Evolutionary conservation across 176 grass and related monocot species (phyloP).

Genomic region (Carex kokanica): DNA sequence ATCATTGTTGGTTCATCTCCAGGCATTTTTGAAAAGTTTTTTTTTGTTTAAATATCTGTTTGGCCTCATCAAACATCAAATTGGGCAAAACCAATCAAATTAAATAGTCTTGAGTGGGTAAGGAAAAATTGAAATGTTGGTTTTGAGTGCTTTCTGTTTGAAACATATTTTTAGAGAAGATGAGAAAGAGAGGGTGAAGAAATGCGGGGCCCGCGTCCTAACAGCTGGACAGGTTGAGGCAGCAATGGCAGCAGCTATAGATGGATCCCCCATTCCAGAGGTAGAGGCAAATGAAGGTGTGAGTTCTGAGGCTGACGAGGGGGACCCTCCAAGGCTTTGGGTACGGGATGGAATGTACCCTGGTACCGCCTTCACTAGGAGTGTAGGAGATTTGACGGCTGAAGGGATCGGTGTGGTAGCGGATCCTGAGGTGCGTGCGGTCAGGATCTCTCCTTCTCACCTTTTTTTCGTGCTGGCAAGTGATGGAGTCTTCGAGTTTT

Average conservation of each 20-base stretch:
- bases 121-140: neutral
- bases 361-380: constrained; percentile 90
- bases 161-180: constrained; percentile 40
- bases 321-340: constrained; percentile 93
- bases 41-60: neutral
- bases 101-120: neutral
- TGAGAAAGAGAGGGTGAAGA: constrained; percentile 77
- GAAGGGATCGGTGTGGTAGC: constrained; percentile 80
- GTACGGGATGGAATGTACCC: constrained; percentile 78
- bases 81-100: neutral
- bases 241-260: constrained; percentile 24
- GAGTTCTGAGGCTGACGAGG: constrained; percentile 54
- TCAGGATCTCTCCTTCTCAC: constrained; percentile 64
- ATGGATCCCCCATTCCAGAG: constrained; percentile 1
- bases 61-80: neutral
- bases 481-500: constrained; percentile 94
- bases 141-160: neutral
- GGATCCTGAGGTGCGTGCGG: constrained; percentile 63
- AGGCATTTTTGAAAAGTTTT: neutral
- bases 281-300: constrained; percentile 8
- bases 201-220: constrained; percentile 76
- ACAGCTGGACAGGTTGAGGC: constrained; percentile 79
- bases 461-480: constrained; percentile 83
- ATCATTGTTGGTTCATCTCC: neutral
- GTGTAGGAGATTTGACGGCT: constrained; percentile 70